These are phyloP conservation scores for Euphorbia schlechtendalii DNA, from an alignment of 441 rosid genomes.

Conservation along the genomic window DNA sequence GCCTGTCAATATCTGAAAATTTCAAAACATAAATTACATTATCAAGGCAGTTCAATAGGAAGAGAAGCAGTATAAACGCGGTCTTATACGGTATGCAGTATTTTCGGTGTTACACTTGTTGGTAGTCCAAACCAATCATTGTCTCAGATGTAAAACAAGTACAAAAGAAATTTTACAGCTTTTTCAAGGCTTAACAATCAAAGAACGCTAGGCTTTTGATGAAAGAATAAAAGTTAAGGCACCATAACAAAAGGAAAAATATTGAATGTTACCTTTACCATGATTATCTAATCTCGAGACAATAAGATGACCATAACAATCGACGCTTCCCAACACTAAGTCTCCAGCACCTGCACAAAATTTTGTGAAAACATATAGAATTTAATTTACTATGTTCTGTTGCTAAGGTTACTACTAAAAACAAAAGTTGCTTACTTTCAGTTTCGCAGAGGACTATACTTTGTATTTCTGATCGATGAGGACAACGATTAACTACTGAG, in stretches of 20 bases:
- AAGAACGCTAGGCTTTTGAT: neutral
- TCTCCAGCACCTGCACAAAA: slow-evolving; percentile 35
- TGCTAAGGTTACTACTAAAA: neutral
- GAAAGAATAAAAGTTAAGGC: too few species aligned
- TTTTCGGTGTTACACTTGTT: neutral
- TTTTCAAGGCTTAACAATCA: slow-evolving; percentile 1
- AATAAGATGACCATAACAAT: slow-evolving; percentile 54
- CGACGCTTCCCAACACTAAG: slow-evolving; percentile 61
- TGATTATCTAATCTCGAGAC: slow-evolving; percentile 45
- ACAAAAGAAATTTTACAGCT: neutral
- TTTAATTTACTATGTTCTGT: neutral
- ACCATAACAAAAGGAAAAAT: too few species aligned
- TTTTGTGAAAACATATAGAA: slow-evolving; percentile 6
- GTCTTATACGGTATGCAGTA: neutral
- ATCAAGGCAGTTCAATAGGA: slow-evolving; percentile 12
- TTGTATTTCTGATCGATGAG: slow-evolving; percentile 62
- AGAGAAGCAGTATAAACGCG: neutral
- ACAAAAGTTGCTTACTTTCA: slow-evolving; percentile 32
- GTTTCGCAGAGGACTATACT: slow-evolving; percentile 45
- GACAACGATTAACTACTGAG: slow-evolving; percentile 41
- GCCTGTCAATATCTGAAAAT: slow-evolving; percentile 43
- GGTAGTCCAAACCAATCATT: neutral
- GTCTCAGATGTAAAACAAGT: neutral
- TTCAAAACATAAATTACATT: slow-evolving; percentile 13
- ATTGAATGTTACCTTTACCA: slow-evolving; percentile 41